These are phyloP conservation scores for Geosmithia morbida DNA, from an alignment of 2,329 filamentous ascomycete genomes.

Conservation along the genomic window DNA sequence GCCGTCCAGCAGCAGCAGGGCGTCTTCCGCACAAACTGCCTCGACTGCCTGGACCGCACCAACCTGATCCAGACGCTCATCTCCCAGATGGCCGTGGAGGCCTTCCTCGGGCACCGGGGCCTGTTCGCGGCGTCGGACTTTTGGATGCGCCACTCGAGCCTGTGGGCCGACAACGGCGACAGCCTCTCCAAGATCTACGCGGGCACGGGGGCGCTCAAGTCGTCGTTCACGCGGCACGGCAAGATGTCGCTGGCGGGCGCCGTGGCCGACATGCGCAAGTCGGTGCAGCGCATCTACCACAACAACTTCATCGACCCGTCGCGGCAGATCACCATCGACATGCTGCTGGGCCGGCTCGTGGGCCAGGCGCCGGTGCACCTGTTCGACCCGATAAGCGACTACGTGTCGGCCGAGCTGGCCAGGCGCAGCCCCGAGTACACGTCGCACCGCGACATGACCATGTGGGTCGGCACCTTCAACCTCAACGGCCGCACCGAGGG, in stretches of 20 bases:
- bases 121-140: conserved; percentile 64
- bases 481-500: conserved; percentile 78
- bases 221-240: conserved; percentile 83
- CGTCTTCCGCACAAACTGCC: conserved; percentile 89
- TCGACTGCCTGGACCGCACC: conserved; percentile 90
- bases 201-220: conserved; percentile 84
- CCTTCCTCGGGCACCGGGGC: conserved; percentile 61
- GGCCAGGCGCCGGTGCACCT: conserved; percentile 74
- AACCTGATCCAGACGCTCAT: conserved; percentile 95
- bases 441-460: conserved; percentile 55
- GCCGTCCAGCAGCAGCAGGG: conserved; percentile 84
- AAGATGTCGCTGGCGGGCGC: conserved; percentile 94
- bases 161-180: conserved; percentile 98
- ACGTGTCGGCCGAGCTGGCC: conserved; percentile 61
- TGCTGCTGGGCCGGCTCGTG: conserved; percentile 73
- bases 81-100: conserved; percentile 81
- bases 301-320: conserved; percentile 96
- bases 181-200: conserved; percentile 90
- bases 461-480: conserved; percentile 88
- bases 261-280: conserved; percentile 90
- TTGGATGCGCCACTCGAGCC: conserved; percentile 78
- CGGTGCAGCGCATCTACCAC: conserved; percentile 84
- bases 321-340: conserved; percentile 86
- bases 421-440: conserved; percentile 61
- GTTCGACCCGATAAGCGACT: conserved; percentile 90